These are phyloP conservation scores for Fragaria nilgerrensis DNA, from an alignment of 306 rosid genomes.

Conservation along the genomic window DNA sequence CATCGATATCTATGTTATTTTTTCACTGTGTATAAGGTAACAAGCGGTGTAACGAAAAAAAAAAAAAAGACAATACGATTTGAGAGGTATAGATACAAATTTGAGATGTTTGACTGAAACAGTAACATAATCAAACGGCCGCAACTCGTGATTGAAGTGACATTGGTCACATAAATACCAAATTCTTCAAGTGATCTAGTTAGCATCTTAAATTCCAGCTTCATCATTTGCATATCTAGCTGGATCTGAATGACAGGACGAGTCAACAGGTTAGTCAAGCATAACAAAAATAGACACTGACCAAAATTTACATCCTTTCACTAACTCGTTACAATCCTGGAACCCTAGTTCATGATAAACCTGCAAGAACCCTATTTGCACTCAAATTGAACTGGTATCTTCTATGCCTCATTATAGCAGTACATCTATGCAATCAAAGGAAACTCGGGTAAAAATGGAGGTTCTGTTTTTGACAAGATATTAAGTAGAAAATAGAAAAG, in stretches of 20 bases:
- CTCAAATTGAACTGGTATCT: background rate
- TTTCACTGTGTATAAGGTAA: no score
- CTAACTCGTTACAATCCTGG: background rate
- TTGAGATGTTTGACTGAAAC: no score
- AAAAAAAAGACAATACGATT: no score
- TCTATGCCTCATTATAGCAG: background rate
- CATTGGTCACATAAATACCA: background rate
- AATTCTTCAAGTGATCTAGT: background rate
- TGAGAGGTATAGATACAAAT: background rate
- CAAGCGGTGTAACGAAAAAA: background rate
- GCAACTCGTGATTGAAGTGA: no score
- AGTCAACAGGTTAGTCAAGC: background rate
- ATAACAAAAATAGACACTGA: background rate
- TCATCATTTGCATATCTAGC: background rate
- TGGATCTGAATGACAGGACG: background rate
- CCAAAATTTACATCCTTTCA: background rate
- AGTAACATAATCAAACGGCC: no score
- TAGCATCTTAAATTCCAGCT: background rate
- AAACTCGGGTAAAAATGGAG: background rate
- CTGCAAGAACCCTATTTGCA: slow-evolving; percentile 4
- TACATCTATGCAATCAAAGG: background rate
- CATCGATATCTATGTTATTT: background rate
- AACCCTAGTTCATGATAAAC: background rate
- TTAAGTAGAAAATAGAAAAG: background rate
- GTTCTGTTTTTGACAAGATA: background rate